phyloP scores from a whole-genome alignment of 2,329 filamentous ascomycete species.

The Mariannaea sp. region DNA sequence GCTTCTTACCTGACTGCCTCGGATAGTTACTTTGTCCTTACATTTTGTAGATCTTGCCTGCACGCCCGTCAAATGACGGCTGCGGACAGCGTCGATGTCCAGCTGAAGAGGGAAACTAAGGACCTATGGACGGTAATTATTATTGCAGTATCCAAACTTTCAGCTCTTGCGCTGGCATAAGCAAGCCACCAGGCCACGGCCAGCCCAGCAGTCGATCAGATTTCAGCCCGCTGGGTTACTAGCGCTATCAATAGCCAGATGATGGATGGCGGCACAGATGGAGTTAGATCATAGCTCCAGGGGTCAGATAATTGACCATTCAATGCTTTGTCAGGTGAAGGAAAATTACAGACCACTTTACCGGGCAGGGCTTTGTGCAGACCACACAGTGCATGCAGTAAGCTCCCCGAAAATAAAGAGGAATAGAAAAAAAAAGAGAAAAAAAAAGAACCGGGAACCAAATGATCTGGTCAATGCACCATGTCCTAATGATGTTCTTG shows the following conservation, averaged over 20 bases:
- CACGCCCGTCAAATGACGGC: slow-evolving; percentile 11
- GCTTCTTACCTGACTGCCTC: background rate
- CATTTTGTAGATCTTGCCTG: background rate
- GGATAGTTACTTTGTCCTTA: background rate
- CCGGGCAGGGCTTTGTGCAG: too few relatives aligned
- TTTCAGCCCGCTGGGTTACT: slow-evolving; percentile 18
- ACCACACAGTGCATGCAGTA: too few relatives aligned
- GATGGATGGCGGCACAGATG: slow-evolving; percentile 20
- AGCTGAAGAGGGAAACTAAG: slow-evolving; percentile 4
- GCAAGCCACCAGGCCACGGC: background rate
- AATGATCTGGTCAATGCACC: too few relatives aligned
- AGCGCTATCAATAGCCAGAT: slow-evolving; percentile 9
- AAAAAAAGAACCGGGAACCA: too few relatives aligned
- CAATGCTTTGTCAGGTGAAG: too few relatives aligned
- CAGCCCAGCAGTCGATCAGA: slow-evolving; percentile 17
- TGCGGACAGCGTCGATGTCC: slow-evolving; percentile 19
- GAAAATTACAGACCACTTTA: too few relatives aligned
- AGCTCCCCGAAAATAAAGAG: too few relatives aligned
- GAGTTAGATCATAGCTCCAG: slow-evolving; percentile 1
- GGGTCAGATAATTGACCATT: background rate
- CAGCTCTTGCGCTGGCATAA: background rate
- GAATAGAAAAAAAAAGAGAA: too few relatives aligned
- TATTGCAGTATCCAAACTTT: too few relatives aligned
- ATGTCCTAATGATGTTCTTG: too few relatives aligned
- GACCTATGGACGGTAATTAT: too few relatives aligned